Percentiles rank a stretch among this genome's conserved stretches.
Evolutionary conservation across 2,329 filamentous ascomycete genomes (phyloP).

Genomic region (Bipolaris zeicola): DNA sequence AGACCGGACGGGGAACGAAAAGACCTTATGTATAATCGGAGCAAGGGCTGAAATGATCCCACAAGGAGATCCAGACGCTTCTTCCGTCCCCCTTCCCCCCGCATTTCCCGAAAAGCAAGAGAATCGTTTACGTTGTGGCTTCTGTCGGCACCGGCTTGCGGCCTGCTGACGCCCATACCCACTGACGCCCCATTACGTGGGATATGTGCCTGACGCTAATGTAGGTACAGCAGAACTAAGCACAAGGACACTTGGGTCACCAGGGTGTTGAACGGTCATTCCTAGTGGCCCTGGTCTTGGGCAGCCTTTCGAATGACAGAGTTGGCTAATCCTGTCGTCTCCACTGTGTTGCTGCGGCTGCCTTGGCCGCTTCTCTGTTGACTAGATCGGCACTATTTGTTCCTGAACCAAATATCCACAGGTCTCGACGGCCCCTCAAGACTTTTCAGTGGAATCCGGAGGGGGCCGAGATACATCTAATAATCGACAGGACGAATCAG

Average conservation of each 20-base stretch:
- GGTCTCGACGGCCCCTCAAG: conserved; percentile 3
- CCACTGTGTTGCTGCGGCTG: neutral
- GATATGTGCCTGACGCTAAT: conserved; percentile 24
- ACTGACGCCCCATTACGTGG: conserved; percentile 14
- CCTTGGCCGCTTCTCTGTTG: conserved; percentile 1
- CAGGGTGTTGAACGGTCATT: conserved; percentile 5
- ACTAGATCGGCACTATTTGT: neutral
- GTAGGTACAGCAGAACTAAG: conserved; percentile 22
- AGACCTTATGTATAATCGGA: conserved; percentile 23
- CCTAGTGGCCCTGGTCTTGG: conserved; percentile 5
- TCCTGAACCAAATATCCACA: neutral
- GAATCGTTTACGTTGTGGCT: conserved; percentile 12
- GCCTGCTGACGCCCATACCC: conserved; percentile 2
- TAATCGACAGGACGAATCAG: conserved; percentile 17
- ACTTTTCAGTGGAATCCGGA: conserved; percentile 7
- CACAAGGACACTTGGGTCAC: conserved; percentile 6
- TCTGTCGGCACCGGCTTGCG: conserved; percentile 13
- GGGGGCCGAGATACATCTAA: conserved; percentile 12
- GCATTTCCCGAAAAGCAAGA: conserved; percentile 16
- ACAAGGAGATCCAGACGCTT: conserved; percentile 8
- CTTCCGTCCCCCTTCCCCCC: conserved; percentile 11
- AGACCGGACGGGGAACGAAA: conserved; percentile 5
- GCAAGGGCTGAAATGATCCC: conserved; percentile 1
- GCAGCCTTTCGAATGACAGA: conserved; percentile 1
- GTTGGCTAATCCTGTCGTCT: conserved; percentile 2